phyloP scores from a whole-genome alignment of 768 basidiomycete species.

The Phylloporus sp. region DNA sequence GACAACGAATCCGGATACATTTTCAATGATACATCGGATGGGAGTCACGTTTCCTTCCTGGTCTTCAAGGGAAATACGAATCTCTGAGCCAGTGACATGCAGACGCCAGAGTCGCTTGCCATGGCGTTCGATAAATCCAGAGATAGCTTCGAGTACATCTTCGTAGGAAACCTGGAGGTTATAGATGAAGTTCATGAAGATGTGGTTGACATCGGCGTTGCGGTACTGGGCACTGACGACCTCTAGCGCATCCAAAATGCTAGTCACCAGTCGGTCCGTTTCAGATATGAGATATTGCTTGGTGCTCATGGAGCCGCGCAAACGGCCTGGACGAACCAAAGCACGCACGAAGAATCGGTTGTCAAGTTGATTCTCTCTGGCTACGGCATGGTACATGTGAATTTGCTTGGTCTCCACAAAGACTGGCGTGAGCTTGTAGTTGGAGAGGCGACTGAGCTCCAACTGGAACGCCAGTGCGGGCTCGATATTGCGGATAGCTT shows the following conservation, averaged over 20 bases:
- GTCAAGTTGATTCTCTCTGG: slow-evolving; percentile 95
- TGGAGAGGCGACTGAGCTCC: slow-evolving; percentile 92
- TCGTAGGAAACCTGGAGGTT: slow-evolving; percentile 93
- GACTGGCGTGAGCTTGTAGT: slow-evolving; percentile 95
- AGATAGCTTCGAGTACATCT: slow-evolving; percentile 92
- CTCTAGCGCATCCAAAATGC: slow-evolving; percentile 91
- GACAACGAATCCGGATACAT: slow-evolving; percentile 97
- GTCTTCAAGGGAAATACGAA: slow-evolving; percentile 92
- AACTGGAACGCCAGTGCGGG: slow-evolving; percentile 97
- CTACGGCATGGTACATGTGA: slow-evolving; percentile 95
- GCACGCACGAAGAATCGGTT: slow-evolving; percentile 98
- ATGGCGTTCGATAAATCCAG: slow-evolving; percentile 99
- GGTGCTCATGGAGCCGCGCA: slow-evolving; percentile 87
- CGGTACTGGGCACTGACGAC: slow-evolving; percentile 87
- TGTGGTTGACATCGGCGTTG: slow-evolving; percentile 96
- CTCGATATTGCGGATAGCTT: slow-evolving; percentile 96
- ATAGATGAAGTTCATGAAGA: slow-evolving; percentile 99
- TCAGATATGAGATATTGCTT: slow-evolving; percentile 99
- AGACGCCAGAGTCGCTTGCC: slow-evolving; percentile 98
- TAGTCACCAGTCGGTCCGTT: slow-evolving; percentile 93
- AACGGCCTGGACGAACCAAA: slow-evolving; percentile 90
- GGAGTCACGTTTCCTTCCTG: slow-evolving; percentile 92
- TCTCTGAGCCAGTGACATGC: slow-evolving; percentile 97
- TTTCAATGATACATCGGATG: slow-evolving; percentile 97
- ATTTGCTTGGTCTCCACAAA: slow-evolving; percentile 97